Base-by-base conservation (phyloP, 345 rosid species). In the Excoecaria agallocha region DNA sequence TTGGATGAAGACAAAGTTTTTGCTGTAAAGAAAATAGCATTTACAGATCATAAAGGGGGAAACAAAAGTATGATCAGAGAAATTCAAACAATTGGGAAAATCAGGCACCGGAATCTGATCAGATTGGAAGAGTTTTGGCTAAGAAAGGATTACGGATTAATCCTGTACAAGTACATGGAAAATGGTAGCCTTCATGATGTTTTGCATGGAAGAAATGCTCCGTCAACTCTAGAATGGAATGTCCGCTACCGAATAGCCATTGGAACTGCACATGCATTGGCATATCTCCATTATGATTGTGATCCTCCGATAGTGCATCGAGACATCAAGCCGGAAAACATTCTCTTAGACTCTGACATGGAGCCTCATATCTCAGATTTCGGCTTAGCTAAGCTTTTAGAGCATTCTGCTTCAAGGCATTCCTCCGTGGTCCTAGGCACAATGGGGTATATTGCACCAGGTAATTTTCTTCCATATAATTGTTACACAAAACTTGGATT, bases 331-430 rank as follows among this genome's bases (percentile, higher is more conserved):
- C 92, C 98, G 0, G 83, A 84, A 38, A 93, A 93, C 84, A 85
- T 93, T 76, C 95, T 93, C 22, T 68, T 93, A 72, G 93, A 90
- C 74, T 71, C 85, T 0, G 87, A 91, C 30, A 83, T 90, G 86
- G 97, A 87, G 82, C 88, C 98, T 74, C 97, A 81, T 62, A 85
- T 93, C 76, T 87, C 97, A 0, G 98, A 91, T 74, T 93, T 93
- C 24, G 98, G 98, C 58, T 86, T 91, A 3, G 93, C 93, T 62
- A 86, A 86, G 83, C 83, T 91, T 69, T 82, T 93, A 4, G 90
- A 89, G 63, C 81, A 82, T 22, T 78, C 87, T 10, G 58, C 82
- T 48, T 76, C 89, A 43, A 66, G 84, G n/a, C 76, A 62, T 13
- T 70, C 79, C 37, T 56, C n/a, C 12, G 22, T 80, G 6, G 80